Evolutionary conservation across 345 rosid genomes (phyloP).

Genomic region (Hypericum perforatum): DNA sequence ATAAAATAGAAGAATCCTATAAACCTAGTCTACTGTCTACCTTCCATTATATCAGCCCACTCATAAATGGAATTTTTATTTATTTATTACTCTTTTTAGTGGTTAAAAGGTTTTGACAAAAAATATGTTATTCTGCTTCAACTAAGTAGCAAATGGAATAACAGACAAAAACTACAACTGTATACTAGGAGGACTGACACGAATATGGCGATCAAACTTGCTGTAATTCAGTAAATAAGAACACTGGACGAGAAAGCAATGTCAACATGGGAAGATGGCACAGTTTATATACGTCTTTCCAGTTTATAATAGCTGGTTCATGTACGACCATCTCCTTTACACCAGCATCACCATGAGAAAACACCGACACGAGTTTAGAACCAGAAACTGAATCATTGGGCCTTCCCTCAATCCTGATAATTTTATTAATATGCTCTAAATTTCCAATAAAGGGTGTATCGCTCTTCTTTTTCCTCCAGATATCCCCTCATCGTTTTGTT

Average conservation of each 20-base stretch:
- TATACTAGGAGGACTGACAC: too few relatives aligned
- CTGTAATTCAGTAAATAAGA: background rate
- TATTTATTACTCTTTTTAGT: too few relatives aligned
- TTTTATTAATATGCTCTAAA: constrained; percentile 20
- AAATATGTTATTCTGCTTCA: too few relatives aligned
- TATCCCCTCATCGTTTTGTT: constrained; percentile 23
- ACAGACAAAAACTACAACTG: background rate
- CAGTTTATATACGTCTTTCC: constrained; percentile 50
- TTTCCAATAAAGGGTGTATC: constrained; percentile 23
- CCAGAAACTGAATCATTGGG: constrained; percentile 18
- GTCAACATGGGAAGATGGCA: constrained; percentile 8
- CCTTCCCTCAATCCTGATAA: constrained; percentile 17
- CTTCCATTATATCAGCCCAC: too few relatives aligned
- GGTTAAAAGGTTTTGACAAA: too few relatives aligned
- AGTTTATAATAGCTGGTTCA: constrained; percentile 26
- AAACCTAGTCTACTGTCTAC: too few relatives aligned
- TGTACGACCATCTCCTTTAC: constrained; percentile 21
- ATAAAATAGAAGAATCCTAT: too few relatives aligned
- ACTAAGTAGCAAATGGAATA: background rate
- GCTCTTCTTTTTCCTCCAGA: constrained; percentile 46
- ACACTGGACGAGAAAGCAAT: constrained; percentile 8
- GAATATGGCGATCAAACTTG: too few relatives aligned
- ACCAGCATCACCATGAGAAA: constrained; percentile 21
- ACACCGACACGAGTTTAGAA: constrained; percentile 19
- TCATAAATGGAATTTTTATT: too few relatives aligned